phyloP scores from a whole-genome alignment of 305 asterid genomes.

The Fraxinus floribunda region DNA sequence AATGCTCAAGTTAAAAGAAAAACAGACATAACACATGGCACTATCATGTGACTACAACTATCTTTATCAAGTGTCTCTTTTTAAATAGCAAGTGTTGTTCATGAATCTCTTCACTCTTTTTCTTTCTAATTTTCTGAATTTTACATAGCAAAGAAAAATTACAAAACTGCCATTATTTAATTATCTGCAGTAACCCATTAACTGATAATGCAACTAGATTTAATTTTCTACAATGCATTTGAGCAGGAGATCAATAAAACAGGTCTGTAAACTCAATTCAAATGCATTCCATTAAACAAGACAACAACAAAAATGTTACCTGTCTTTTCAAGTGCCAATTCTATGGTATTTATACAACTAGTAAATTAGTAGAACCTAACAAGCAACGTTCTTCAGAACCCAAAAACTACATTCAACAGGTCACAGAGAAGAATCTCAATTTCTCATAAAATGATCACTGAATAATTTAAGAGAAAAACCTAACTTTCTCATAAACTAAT shows the following conservation, averaged over 20 bases:
- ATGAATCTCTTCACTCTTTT: neutral
- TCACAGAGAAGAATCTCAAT: neutral
- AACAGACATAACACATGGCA: neutral
- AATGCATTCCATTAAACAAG: neutral
- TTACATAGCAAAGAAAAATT: neutral
- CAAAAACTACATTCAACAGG: neutral
- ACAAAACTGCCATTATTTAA: constrained; percentile 7
- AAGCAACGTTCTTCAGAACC: neutral
- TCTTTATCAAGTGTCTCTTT: neutral
- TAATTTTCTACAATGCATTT: neutral
- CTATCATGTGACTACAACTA: neutral
- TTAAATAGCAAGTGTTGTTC: neutral
- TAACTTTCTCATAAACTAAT: neutral
- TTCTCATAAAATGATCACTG: neutral
- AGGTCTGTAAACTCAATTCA: neutral
- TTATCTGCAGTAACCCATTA: constrained; percentile 7
- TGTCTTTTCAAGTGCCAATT: neutral
- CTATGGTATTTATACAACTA: neutral
- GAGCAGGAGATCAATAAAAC: neutral
- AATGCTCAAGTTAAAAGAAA: neutral
- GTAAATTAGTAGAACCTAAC: neutral
- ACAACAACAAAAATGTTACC: neutral
- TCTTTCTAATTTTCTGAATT: neutral
- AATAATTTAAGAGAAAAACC: neutral
- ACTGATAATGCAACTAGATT: neutral